Conservation (phyloP, 2,329 filamentous ascomycete species). For the Dactylellina sp. region DNA sequence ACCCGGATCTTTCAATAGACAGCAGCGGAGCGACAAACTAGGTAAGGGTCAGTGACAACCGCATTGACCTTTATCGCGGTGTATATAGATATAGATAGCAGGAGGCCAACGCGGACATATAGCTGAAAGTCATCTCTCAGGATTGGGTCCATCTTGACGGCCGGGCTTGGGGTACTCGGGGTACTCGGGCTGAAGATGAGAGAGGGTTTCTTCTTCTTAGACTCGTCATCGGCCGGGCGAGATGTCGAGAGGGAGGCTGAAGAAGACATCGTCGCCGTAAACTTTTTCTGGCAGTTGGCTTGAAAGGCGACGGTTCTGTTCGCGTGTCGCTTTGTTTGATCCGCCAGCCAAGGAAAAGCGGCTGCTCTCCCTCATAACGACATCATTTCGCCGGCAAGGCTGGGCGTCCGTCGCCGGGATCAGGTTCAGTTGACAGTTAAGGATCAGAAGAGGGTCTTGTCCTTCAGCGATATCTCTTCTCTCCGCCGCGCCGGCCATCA, state of each 20-base stretch:
- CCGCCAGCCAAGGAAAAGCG: constrained; percentile 9
- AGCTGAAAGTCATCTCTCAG: constrained; percentile 48
- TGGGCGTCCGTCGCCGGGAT: not conserved
- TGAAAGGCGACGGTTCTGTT: constrained; percentile 2
- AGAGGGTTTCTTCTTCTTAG: constrained; percentile 10
- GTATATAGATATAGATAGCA: constrained; percentile 47
- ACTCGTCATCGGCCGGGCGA: constrained; percentile 8
- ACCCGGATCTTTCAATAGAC: not conserved
- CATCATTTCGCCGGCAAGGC: constrained; percentile 5
- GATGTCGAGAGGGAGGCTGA: constrained; percentile 4
- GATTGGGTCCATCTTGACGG: constrained; percentile 45
- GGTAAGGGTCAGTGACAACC: constrained; percentile 67
- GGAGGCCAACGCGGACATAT: constrained; percentile 33
- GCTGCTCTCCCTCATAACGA: too few relatives aligned
- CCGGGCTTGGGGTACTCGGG: not conserved
- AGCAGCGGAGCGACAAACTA: constrained; percentile 63
- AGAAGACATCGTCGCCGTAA: constrained; percentile 19
- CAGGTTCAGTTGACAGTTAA: not conserved
- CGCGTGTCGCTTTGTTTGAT: not conserved
- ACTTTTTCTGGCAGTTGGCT: not conserved
- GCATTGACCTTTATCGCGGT: constrained; percentile 62
- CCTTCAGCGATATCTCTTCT: not conserved
- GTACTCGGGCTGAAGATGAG: too few relatives aligned
- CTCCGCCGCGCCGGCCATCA: too few relatives aligned
- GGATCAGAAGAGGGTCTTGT: not conserved